phyloP scores from a whole-genome alignment of 768 basidiomycete species.

The Pisolithus microcarpus region DNA sequence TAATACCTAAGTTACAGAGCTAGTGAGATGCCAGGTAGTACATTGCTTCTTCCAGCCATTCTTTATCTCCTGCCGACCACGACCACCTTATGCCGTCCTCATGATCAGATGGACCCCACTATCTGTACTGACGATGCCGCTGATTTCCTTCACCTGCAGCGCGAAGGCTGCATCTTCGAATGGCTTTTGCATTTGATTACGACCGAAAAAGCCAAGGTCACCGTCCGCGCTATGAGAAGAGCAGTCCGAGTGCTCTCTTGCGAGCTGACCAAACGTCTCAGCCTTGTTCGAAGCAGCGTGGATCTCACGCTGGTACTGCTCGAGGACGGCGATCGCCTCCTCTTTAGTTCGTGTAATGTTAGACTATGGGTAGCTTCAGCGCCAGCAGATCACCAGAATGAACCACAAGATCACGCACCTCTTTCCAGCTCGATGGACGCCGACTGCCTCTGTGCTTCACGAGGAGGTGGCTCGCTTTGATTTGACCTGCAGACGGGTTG shows the following conservation, averaged over 20 bases:
- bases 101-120: constrained; percentile 93
- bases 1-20: no score
- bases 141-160: constrained; percentile 68
- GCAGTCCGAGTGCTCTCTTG: constrained; percentile 77
- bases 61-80: constrained; percentile 16
- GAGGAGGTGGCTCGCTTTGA: constrained; percentile 91
- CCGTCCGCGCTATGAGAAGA: constrained; percentile 76
- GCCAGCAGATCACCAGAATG: not conserved
- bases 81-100: constrained; percentile 54
- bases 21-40: not conserved
- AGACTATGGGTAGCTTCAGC: constrained; percentile 29
- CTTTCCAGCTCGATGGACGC: constrained; percentile 78
- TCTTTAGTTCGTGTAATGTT: constrained; percentile 83
- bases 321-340: constrained; percentile 77
- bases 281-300: constrained; percentile 32
- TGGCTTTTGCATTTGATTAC: constrained; percentile 92
- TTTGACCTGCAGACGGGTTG: constrained; percentile 31
- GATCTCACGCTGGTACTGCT: constrained; percentile 57
- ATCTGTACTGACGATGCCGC: constrained; percentile 79
- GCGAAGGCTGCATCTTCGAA: constrained; percentile 87
- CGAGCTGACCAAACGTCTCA: constrained; percentile 71
- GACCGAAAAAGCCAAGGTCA: constrained; percentile 82
- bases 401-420: constrained; percentile 39
- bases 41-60: not conserved
- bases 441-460: constrained; percentile 84